These are phyloP conservation scores for Adansonia grandidieri DNA, from an alignment of 441 rosid genomes.

Conservation along the genomic window DNA sequence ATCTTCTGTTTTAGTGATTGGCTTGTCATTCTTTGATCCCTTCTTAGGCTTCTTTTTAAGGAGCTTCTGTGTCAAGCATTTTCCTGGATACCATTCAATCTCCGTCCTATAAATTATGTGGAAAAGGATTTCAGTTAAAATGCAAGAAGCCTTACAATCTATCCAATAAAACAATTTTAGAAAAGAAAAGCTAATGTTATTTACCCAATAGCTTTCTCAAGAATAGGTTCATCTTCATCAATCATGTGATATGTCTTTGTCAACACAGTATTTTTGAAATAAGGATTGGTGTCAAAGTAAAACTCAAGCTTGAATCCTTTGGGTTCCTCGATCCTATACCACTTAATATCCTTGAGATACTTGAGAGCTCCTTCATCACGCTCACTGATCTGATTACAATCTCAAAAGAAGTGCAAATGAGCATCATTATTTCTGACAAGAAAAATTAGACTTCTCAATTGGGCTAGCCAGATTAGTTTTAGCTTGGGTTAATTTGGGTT, in stretches of 20 bases:
- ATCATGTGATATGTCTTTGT: conserved; percentile 88
- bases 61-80: conserved; percentile 77
- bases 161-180: not conserved
- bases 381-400: conserved; percentile 62
- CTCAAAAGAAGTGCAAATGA: not conserved
- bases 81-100: conserved; percentile 91
- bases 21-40: conserved; percentile 88
- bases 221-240: conserved; percentile 87
- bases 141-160: not conserved
- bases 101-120: conserved; percentile 57
- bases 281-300: conserved; percentile 75
- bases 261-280: conserved; percentile 76
- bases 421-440: not conserved
- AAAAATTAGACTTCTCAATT: not conserved
- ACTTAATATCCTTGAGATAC: conserved; percentile 77
- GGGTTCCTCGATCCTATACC: conserved; percentile 71
- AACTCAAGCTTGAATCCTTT: conserved; percentile 95
- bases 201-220: conserved; percentile 91
- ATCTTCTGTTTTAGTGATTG: conserved; percentile 76
- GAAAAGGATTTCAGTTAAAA: not conserved
- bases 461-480: too few species aligned
- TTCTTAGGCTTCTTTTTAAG: conserved; percentile 84
- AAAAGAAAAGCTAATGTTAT: not conserved
- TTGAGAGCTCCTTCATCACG: conserved; percentile 88
- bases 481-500: too few species aligned